Percentiles rank a stretch among this genome's conserved stretches.
These are phyloP conservation scores for Sphaerostilbella broomeana DNA, from an alignment of 2,329 filamentous ascomycete genomes.

Conservation along the genomic window DNA sequence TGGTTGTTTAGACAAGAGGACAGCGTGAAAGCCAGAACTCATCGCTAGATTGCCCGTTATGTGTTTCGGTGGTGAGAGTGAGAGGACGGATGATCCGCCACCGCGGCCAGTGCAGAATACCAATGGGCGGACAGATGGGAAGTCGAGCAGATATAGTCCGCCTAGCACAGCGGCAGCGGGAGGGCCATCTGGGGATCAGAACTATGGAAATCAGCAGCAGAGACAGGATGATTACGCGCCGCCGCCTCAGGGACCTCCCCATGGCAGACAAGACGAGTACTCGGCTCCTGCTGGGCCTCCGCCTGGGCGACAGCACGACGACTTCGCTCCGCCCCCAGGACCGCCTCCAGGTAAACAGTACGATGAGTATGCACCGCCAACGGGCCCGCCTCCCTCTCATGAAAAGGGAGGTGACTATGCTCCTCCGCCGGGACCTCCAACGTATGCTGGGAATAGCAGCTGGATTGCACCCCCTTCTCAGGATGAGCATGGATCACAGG, in stretches of 20 bases:
- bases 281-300: slow-evolving; percentile 28
- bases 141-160: slow-evolving; percentile 16
- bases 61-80: slow-evolving; percentile 45
- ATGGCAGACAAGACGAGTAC: slow-evolving; percentile 17
- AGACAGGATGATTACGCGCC: slow-evolving; percentile 22
- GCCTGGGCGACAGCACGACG: slow-evolving; percentile 15
- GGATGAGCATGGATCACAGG: slow-evolving; percentile 24
- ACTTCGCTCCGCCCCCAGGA: slow-evolving; percentile 28
- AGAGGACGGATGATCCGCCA: slow-evolving; percentile 31
- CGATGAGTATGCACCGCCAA: too few relatives aligned
- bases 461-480: slow-evolving; percentile 33
- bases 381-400: too few relatives aligned
- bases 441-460: slow-evolving; percentile 13
- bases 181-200: slow-evolving; percentile 10
- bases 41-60: slow-evolving; percentile 24
- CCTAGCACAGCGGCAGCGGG: slow-evolving; percentile 7
- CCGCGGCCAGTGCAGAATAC: slow-evolving; percentile 33
- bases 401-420: slow-evolving; percentile 21
- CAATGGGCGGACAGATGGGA: slow-evolving; percentile 23
- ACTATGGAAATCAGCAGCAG: slow-evolving; percentile 16
- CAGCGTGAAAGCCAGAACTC: too few relatives aligned
- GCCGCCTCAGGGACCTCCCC: slow-evolving; percentile 25
- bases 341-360: slow-evolving; percentile 32
- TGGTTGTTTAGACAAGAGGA: background rate
- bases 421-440: slow-evolving; percentile 27